Conservation (phyloP, 495 filamentous ascomycete species). For the Neurospora sp. region DNA sequence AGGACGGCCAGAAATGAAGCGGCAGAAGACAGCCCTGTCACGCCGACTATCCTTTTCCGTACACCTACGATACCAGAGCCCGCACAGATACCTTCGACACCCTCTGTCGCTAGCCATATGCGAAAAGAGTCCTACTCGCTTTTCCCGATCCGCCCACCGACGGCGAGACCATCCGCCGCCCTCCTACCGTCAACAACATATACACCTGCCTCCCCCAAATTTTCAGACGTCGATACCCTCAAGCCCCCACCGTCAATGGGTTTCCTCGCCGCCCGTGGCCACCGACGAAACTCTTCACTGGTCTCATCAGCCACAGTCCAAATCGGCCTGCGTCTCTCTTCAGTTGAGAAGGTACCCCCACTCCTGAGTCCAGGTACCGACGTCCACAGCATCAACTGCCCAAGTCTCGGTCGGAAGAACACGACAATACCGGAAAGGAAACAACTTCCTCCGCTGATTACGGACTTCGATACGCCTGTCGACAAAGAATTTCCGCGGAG, state of each 20-base stretch:
- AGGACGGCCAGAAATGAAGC: conserved; percentile 21
- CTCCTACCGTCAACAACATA: conserved; percentile 35
- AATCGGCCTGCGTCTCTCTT: conserved; percentile 39
- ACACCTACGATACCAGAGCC: conserved; percentile 20
- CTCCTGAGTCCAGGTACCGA: conserved; percentile 12
- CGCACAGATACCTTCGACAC: conserved; percentile 15
- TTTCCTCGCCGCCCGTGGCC: conserved; percentile 19
- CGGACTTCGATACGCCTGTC: conserved; percentile 1
- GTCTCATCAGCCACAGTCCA: conserved; percentile 38
- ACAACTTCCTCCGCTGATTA: conserved; percentile 19
- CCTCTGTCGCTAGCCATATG: conserved; percentile 12
- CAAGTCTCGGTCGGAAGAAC: conserved; percentile 10
- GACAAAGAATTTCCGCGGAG: background rate
- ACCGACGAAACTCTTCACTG: conserved; percentile 35
- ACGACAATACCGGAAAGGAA: conserved; percentile 9
- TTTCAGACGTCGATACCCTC: conserved; percentile 16
- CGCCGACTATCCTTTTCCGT: conserved; percentile 20
- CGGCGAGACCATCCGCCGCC: conserved; percentile 22
- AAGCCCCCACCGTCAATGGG: conserved; percentile 34
- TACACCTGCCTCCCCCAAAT: conserved; percentile 16
- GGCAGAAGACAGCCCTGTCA: conserved; percentile 2
- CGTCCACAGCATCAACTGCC: conserved; percentile 27
- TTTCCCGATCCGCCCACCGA: conserved; percentile 24
- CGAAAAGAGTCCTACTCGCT: conserved; percentile 33
- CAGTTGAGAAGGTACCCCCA: conserved; percentile 31